Evolutionary conservation across 306 rosid species (phyloP).

Genomic region (Inga laurina): DNA sequence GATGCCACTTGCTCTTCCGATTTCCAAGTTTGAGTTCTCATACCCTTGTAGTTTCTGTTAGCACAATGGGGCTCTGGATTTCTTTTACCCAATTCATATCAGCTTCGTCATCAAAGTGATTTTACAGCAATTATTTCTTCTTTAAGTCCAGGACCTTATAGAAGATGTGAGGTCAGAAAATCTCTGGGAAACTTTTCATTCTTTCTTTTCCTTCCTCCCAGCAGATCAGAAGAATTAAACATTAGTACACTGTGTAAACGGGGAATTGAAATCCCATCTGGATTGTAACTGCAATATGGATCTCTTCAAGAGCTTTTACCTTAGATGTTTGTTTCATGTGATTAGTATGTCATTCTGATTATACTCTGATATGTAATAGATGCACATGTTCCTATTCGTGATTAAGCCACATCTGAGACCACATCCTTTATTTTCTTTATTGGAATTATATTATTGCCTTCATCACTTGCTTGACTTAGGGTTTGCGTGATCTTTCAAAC

Average conservation of each 20-base stretch:
- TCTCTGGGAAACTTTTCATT: not conserved
- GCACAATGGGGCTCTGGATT: not conserved
- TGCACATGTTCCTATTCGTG: not conserved
- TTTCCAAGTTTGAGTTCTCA: not conserved
- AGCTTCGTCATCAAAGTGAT: not conserved
- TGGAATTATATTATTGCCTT: not conserved
- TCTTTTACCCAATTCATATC: not conserved
- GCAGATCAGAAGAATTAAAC: not conserved
- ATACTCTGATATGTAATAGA: not conserved
- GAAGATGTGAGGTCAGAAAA: not conserved
- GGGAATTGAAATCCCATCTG: not conserved
- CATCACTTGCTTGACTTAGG: not conserved
- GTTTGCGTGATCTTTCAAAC: not conserved
- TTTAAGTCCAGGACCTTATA: not conserved
- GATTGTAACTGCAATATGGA: not conserved
- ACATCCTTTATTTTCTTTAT: not conserved
- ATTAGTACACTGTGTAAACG: not conserved
- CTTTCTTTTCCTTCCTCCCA: not conserved
- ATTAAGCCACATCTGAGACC: not conserved
- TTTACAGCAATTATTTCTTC: not conserved
- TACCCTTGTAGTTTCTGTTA: not conserved
- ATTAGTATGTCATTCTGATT: not conserved
- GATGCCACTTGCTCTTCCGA: not conserved
- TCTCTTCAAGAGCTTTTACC: not conserved
- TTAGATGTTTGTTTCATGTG: not conserved